Conservation (phyloP, 345 rosid species). For the Jatropha curcas region DNA sequence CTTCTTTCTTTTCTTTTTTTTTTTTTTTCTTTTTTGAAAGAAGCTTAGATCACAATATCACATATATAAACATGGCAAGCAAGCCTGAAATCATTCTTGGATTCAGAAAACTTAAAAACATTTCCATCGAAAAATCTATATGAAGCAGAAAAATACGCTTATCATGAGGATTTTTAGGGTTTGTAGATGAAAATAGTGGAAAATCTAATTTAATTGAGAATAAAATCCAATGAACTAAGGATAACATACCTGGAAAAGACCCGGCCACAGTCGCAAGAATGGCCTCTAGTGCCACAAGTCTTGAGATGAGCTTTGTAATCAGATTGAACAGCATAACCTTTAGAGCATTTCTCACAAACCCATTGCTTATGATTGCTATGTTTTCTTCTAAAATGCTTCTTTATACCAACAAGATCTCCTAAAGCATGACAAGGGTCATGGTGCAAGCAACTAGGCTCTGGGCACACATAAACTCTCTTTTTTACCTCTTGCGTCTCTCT, state of each 20-base stretch:
- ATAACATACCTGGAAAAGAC: constrained; percentile 71
- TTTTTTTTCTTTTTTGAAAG: no score
- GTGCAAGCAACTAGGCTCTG: constrained; percentile 76
- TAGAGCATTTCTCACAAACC: constrained; percentile 77
- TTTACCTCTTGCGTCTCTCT: constrained; percentile 67
- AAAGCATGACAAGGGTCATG: constrained; percentile 84
- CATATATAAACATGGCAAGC: neutral
- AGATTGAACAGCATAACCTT: constrained; percentile 86
- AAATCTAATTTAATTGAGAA: neutral
- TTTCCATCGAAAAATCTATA: constrained; percentile 2
- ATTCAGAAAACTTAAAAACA: no score
- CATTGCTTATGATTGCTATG: constrained; percentile 81
- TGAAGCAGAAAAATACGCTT: neutral
- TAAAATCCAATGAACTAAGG: neutral
- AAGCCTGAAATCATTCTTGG: constrained; percentile 36
- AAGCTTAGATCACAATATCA: constrained; percentile 15
- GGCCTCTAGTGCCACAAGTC: constrained; percentile 87
- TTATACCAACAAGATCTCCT: constrained; percentile 85
- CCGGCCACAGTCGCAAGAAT: constrained; percentile 89
- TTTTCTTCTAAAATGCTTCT: constrained; percentile 75
- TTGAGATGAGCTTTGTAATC: constrained; percentile 90
- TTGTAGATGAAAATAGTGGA: neutral
- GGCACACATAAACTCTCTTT: constrained; percentile 80
- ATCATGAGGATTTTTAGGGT: constrained; percentile 20
- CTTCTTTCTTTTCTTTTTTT: no score